These are phyloP conservation scores for Hansenula sp. DNA, from an alignment of 1,139 yeast genomes.

Conservation along the genomic window DNA sequence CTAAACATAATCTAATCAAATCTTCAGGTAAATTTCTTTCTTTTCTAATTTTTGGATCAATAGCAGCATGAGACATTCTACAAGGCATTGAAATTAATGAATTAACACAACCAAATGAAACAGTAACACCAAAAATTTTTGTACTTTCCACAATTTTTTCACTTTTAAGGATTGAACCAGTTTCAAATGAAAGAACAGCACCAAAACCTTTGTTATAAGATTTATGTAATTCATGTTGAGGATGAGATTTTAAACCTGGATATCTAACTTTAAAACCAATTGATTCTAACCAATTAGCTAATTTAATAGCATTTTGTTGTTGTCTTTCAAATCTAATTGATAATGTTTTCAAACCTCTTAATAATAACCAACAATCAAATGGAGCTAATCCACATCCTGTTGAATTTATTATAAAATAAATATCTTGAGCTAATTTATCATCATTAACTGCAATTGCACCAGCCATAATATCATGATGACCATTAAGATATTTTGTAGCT, in stretches of 20 bases:
- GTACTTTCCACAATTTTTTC: conserved; percentile 75
- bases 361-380: conserved; percentile 82
- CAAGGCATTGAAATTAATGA: conserved; percentile 91
- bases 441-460: conserved; percentile 77
- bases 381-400: conserved; percentile 91
- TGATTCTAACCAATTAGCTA: conserved; percentile 70
- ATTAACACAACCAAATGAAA: conserved; percentile 91
- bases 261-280: conserved; percentile 66
- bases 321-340: conserved; percentile 84
- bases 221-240: conserved; percentile 74
- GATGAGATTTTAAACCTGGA: conserved; percentile 80
- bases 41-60: conserved; percentile 79
- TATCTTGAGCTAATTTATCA: conserved; percentile 56
- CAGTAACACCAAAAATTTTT: conserved; percentile 82
- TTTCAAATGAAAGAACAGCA: conserved; percentile 84
- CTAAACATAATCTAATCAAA: conserved; percentile 80
- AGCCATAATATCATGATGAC: conserved; percentile 96
- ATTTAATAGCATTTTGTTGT: conserved; percentile 67
- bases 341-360: conserved; percentile 83
- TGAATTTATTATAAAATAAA: conserved; percentile 78
- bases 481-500: conserved; percentile 87
- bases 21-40: conserved; percentile 93
- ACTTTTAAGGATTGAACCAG: conserved; percentile 65
- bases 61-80: conserved; percentile 95
- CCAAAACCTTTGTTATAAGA: conserved; percentile 83